Conservation (phyloP, 228 moss, liverwort and hornwort genomes). For the Sphagnum magellanicum region DNA sequence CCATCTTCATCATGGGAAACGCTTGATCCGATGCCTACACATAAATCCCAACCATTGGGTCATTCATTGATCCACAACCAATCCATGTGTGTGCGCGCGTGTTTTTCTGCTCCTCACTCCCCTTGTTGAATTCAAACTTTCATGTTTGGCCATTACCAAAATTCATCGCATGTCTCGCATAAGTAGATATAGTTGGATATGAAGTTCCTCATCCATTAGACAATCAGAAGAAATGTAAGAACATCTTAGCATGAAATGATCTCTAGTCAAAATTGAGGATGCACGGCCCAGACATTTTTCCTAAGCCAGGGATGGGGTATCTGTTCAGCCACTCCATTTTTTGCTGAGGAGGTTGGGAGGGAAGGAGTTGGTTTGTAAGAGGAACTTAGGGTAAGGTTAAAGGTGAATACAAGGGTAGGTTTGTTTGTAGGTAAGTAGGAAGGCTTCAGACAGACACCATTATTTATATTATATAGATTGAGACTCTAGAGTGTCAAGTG, state of each 20-base stretch:
- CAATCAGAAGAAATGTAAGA: too few species aligned
- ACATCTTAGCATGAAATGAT: too few species aligned
- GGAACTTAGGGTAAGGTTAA: too few species aligned
- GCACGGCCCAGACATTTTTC: too few species aligned
- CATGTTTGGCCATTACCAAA: background rate
- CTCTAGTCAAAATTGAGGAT: too few species aligned
- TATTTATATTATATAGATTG: background rate
- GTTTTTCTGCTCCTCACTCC: too few species aligned
- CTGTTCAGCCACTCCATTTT: too few species aligned
- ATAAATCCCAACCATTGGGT: background rate
- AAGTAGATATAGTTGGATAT: background rate
- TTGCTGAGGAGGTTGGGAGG: too few species aligned
- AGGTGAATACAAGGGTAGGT: background rate
- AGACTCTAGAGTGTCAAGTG: background rate
- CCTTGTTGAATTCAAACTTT: background rate
- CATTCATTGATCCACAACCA: too few species aligned
- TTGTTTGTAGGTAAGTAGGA: background rate
- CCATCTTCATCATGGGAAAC: slow-evolving; percentile 20
- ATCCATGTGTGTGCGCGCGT: too few species aligned
- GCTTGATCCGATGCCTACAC: slow-evolving; percentile 42
- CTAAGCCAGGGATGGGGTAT: too few species aligned
- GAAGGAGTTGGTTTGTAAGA: too few species aligned
- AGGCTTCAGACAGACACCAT: background rate
- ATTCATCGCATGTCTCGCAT: background rate
- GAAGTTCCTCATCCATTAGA: background rate